Conservation (phyloP, 352 stramenopile species). For the Stephanocyclus meneghinianus region DNA sequence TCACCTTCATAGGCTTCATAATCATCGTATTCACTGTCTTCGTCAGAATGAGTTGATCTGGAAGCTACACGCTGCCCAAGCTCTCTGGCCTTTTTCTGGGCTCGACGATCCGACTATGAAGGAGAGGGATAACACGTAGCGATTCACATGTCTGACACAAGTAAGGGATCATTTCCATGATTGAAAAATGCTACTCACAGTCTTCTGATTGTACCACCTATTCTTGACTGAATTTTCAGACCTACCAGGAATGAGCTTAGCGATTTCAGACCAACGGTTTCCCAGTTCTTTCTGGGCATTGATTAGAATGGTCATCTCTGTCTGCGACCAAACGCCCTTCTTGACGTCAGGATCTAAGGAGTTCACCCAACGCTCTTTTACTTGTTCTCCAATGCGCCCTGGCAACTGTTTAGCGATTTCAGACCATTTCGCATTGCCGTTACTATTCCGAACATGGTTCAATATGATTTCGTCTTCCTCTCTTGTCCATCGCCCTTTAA, state of each 20-base stretch:
- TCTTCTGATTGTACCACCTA: slow-evolving; percentile 47
- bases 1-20: neutral
- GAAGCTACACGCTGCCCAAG: neutral
- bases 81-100: slow-evolving; percentile 7
- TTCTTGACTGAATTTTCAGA: slow-evolving; percentile 89
- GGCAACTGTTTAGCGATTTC: slow-evolving; percentile 56
- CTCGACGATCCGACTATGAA: slow-evolving; percentile 19
- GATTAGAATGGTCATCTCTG: slow-evolving; percentile 84
- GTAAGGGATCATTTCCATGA: neutral
- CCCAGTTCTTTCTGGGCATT: slow-evolving; percentile 56
- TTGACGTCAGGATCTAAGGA: slow-evolving; percentile 88
- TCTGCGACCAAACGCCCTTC: slow-evolving; percentile 88
- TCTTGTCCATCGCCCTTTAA: slow-evolving; percentile 50
- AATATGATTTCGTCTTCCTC: slow-evolving; percentile 61
- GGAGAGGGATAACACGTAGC: neutral
- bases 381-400: slow-evolving; percentile 53
- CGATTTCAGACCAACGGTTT: slow-evolving; percentile 97
- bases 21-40: neutral
- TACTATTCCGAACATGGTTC: slow-evolving; percentile 14
- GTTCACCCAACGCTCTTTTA: slow-evolving; percentile 61
- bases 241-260: slow-evolving; percentile 91
- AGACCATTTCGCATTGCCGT: slow-evolving; percentile 47
- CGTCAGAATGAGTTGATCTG: neutral
- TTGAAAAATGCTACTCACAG: slow-evolving; percentile 11
- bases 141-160: neutral